Evolutionary conservation across 805 yeast genomes (phyloP).

Genomic region (Saturnispora mendoncae): DNA sequence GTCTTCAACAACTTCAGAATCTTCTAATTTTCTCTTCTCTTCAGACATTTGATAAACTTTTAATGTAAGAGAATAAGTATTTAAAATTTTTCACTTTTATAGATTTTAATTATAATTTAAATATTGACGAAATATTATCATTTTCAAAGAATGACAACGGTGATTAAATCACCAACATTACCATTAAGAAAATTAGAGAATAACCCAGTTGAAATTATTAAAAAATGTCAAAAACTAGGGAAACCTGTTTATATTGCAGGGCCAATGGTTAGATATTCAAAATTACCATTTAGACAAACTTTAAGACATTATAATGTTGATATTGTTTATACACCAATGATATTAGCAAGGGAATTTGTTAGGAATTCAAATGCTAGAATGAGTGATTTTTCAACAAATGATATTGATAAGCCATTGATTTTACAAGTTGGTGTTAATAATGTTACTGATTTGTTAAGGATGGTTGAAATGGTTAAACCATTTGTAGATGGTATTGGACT

Average conservation of each 20-base stretch:
- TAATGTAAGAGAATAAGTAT: too few species aligned
- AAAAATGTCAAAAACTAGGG: slow-evolving; percentile 36
- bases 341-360: slow-evolving; percentile 89
- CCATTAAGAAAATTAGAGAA: slow-evolving; percentile 33
- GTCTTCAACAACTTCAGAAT: slow-evolving; percentile 5
- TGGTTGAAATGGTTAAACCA: slow-evolving; percentile 83
- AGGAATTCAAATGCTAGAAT: slow-evolving; percentile 71
- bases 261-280: slow-evolving; percentile 96
- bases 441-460: slow-evolving; percentile 68
- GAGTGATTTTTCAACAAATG: slow-evolving; percentile 79
- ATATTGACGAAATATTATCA: neutral
- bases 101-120: neutral
- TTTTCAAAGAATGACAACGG: slow-evolving; percentile 2
- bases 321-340: slow-evolving; percentile 93
- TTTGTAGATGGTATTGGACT: slow-evolving; percentile 90
- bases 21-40: slow-evolving; percentile 8
- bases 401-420: slow-evolving; percentile 58
- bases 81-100: neutral
- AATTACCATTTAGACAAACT: slow-evolving; percentile 80
- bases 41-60: slow-evolving; percentile 1
- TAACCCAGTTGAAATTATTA: slow-evolving; percentile 46
- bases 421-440: slow-evolving; percentile 90
- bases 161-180: neutral
- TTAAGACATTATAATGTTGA: slow-evolving; percentile 68
- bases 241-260: slow-evolving; percentile 68